Evolutionary conservation across 2,329 filamentous ascomycete species (phyloP).

Genomic region (Fusarium austroafricanum): DNA sequence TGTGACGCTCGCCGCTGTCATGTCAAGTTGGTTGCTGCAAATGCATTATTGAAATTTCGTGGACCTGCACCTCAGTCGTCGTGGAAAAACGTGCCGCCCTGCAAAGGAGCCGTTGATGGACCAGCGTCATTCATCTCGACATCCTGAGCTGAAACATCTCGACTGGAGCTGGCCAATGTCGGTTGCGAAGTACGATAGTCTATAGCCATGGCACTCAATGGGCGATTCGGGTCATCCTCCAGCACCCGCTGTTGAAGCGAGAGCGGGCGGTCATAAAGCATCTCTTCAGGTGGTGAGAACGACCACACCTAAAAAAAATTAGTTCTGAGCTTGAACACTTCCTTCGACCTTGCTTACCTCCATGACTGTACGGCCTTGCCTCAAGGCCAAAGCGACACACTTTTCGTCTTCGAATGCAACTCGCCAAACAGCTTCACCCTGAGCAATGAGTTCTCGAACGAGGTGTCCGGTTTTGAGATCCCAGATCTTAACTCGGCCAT

Average conservation of each 20-base stretch:
- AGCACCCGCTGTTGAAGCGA: constrained; percentile 61
- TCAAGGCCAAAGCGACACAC: constrained; percentile 92
- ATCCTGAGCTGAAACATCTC: constrained; percentile 57
- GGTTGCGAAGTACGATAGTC: constrained; percentile 54
- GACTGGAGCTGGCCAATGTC: constrained; percentile 46
- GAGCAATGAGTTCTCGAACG: constrained; percentile 89
- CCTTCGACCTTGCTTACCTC: constrained; percentile 74
- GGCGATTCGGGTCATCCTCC: constrained; percentile 60
- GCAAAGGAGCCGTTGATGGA: constrained; percentile 65
- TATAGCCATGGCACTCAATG: constrained; percentile 63
- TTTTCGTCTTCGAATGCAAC: constrained; percentile 99
- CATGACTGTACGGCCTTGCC: constrained; percentile 91
- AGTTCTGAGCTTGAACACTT: constrained; percentile 34
- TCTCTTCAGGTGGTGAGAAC: constrained; percentile 86
- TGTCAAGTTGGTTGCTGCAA: constrained; percentile 27
- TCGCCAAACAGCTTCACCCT: constrained; percentile 95
- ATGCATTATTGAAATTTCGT: constrained; percentile 11
- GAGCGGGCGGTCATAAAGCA: constrained; percentile 64
- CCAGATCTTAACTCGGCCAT: constrained; percentile 99
- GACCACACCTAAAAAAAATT: constrained; percentile 80
- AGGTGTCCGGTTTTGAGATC: constrained; percentile 91
- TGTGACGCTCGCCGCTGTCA: constrained; percentile 17
- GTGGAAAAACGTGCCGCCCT: constrained; percentile 63
- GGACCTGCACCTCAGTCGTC: constrained; percentile 53
- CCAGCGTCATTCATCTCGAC: constrained; percentile 68